A percentile compares a stretch with the other conserved stretches of the same genome.
Conservation (phyloP, 257 asterid species). For the Thymus mandschuricus region DNA sequence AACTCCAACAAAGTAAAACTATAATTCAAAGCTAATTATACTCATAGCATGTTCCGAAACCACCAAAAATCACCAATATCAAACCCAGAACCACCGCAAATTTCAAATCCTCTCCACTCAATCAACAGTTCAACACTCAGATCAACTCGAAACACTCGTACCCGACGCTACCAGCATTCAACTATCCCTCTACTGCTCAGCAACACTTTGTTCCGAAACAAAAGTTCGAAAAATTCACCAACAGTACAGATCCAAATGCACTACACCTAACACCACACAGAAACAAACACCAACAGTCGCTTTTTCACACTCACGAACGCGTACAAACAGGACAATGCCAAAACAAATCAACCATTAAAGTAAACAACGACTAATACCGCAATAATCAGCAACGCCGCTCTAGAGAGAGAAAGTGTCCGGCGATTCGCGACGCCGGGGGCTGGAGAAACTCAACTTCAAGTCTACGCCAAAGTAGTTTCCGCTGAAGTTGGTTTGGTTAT, state of each 20-base stretch:
- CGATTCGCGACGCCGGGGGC: background rate
- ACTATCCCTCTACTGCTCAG: background rate
- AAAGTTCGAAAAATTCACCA: background rate
- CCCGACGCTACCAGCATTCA: slow-evolving; percentile 10
- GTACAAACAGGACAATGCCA: slow-evolving; percentile 6
- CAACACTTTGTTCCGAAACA: background rate
- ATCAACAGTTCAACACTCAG: background rate
- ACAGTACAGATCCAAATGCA: slow-evolving; percentile 39
- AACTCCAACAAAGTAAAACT: slow-evolving; percentile 10
- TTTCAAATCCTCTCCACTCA: slow-evolving; percentile 14
- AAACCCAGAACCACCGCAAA: slow-evolving; percentile 17
- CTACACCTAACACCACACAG: slow-evolving; percentile 9
- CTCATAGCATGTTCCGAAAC: background rate
- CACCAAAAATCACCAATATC: slow-evolving; percentile 8
- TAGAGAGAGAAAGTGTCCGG: slow-evolving; percentile 9
- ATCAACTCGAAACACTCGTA: slow-evolving; percentile 21
- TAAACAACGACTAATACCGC: slow-evolving; percentile 17
- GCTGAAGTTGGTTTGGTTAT: slow-evolving; percentile 23
- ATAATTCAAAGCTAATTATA: background rate
- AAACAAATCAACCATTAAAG: slow-evolving; percentile 11
- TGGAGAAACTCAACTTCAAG: slow-evolving; percentile 37
- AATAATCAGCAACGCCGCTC: slow-evolving; percentile 16
- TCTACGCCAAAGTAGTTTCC: slow-evolving; percentile 31
- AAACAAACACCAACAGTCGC: slow-evolving; percentile 1
- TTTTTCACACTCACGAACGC: background rate